Conservation (phyloP, 495 filamentous ascomycete species). For the Talaromyces adpressus region DNA sequence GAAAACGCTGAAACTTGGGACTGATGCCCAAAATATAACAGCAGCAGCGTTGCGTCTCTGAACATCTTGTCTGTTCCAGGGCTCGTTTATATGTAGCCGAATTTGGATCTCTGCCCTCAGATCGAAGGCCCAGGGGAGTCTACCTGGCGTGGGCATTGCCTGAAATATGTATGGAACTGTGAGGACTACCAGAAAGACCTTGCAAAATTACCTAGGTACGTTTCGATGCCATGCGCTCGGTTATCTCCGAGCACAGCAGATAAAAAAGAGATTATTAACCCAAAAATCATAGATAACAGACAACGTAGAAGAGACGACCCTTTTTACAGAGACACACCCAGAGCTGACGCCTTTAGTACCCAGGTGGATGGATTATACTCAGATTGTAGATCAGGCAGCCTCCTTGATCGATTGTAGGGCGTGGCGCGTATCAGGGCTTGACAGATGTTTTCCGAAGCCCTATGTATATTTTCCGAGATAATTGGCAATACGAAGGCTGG, state of each 20-base stretch:
- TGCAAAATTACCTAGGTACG: no score
- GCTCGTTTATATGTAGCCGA: neutral
- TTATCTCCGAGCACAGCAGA: neutral
- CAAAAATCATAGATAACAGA: neutral
- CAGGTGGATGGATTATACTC: neutral
- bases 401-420: neutral
- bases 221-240: neutral
- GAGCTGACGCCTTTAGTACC: no score
- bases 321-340: neutral
- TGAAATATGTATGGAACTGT: neutral
- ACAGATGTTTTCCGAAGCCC: neutral
- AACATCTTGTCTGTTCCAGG: neutral
- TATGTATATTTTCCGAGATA: neutral
- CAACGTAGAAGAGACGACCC: neutral
- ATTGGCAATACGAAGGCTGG: neutral
- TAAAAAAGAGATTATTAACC: neutral
- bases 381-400: constrained; percentile 1
- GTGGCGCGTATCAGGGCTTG: neutral
- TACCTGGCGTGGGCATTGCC: neutral
- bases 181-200: neutral
- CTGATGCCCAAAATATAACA: neutral
- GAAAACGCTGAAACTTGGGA: neutral
- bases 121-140: neutral
- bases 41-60: neutral
- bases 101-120: neutral